Percentiles rank a stretch among this genome's conserved stretches.
Conservation (phyloP, 179 eudicot genomes). For the Dionaea muscipula region DNA sequence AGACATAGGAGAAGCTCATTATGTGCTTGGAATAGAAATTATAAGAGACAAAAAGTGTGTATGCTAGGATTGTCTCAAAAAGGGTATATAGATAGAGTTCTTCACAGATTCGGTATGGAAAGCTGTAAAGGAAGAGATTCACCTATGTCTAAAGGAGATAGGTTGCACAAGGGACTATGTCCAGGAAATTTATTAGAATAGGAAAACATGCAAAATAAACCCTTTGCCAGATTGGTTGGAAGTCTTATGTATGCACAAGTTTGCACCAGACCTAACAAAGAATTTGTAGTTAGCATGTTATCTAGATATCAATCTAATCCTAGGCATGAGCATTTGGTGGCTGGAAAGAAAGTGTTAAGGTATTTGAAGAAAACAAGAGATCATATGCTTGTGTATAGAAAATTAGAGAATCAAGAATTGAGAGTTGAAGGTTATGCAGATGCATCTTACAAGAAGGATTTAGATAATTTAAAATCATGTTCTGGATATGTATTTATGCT, state of each 20-base stretch:
- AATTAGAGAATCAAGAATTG: neutral
- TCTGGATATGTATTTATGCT: neutral
- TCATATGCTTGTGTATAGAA: neutral
- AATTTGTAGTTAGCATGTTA: neutral
- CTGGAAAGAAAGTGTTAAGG: constrained; percentile 1
- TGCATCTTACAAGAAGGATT: neutral
- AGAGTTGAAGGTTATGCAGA: neutral
- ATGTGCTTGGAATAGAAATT: constrained; percentile 1
- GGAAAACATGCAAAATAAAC: neutral
- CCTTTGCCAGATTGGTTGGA: neutral
- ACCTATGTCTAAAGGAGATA: neutral
- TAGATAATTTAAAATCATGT: neutral
- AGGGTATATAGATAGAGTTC: neutral
- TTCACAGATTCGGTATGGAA: neutral
- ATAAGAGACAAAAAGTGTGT: neutral
- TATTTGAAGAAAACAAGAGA: neutral
- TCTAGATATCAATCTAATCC: neutral
- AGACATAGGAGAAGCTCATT: neutral
- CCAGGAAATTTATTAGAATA: neutral
- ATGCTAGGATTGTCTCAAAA: constrained; percentile 3
- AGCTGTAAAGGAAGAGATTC: neutral
- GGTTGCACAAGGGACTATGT: neutral
- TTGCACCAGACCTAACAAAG: neutral
- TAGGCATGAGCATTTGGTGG: neutral
- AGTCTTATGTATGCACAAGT: neutral